Evolutionary conservation across 306 rosid genomes (phyloP).

Genomic region (Datisca glomerata): DNA sequence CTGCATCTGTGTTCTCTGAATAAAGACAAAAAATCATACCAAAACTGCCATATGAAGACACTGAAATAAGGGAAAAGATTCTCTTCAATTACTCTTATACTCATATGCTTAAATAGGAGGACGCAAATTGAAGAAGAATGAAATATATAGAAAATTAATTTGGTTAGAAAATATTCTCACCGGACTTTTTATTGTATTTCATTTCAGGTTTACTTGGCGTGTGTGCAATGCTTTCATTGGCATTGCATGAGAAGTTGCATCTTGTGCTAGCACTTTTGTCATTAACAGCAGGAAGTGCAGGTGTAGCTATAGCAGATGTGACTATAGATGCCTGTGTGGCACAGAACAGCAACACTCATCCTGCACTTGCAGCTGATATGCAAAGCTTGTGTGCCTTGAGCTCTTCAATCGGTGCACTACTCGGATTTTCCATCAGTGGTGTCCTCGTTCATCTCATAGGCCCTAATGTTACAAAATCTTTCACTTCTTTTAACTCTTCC

Average conservation of each 20-base stretch:
- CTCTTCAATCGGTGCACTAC: conserved; percentile 63
- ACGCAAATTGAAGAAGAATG: too few species aligned
- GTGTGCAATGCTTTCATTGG: conserved; percentile 52
- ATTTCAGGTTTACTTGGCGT: conserved; percentile 52
- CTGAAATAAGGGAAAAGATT: too few species aligned
- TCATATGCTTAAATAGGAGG: too few species aligned
- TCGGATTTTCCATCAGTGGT: conserved; percentile 82
- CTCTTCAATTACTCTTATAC: too few species aligned
- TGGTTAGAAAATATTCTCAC: background rate
- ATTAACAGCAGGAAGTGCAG: conserved; percentile 72
- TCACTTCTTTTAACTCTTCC: conserved; percentile 1
- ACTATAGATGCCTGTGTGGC: conserved; percentile 98
- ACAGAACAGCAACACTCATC: conserved; percentile 71
- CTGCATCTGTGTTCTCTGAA: too few species aligned
- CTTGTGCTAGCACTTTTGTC: conserved; percentile 57
- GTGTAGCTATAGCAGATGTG: conserved; percentile 85
- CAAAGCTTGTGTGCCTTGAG: conserved; percentile 94
- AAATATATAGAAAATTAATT: too few species aligned
- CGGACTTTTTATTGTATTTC: background rate
- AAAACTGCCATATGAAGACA: too few species aligned
- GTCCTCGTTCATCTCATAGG: conserved; percentile 80
- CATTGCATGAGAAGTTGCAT: conserved; percentile 55
- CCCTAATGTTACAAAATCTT: conserved; percentile 51
- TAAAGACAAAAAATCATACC: too few species aligned
- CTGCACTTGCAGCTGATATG: conserved; percentile 76